Evolutionary conservation across 768 basidiomycete genomes (phyloP), one percentile per base, ranked within the genome.

Genomic region (Naganishia vishniacii): DNA sequence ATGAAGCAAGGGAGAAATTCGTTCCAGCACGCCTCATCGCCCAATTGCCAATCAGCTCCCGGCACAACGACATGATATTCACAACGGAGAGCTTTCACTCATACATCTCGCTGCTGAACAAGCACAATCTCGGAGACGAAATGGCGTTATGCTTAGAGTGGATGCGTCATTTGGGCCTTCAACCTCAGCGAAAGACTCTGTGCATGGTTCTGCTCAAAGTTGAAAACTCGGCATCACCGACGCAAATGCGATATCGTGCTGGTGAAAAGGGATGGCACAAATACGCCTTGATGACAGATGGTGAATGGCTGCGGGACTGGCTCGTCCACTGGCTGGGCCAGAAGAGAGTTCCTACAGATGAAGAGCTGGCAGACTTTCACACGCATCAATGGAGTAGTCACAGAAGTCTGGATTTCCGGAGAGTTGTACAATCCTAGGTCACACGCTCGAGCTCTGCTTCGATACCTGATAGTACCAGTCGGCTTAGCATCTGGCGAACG

Each of bases 111-210:
- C 53, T 56, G 26, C 37, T 56, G 3, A 56, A 56, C 20, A 37
- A 56, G 23, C 53, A 56, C 53, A 40, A 40, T 37, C 53, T 56
- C 2, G 53, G 53, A 23, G 53, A 62, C 45, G 45, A 62, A 62
- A 62, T 62, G 45, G 48, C 46, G 15, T 48, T 47, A 42, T 48
- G 40, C 8, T 23, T 34, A 18, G 40, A 28, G 32, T 41, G 47
- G 58, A 42, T 37, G 48, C 41, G 42, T 23, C 31, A 31, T 7
- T 37, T 56, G 37, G 40, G n/a, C 4, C 28, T 56, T 23, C 53
- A 56, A 37, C 53, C 53, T 46, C 59, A 7, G n/a, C 41, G 42
- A n/a, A 60, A 60, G 31, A 60, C 59, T 3, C 29, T 60, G 25
- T 44, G 28, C 5, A 25, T 47, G 26, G 40, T 60, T 18, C 42